These are phyloP conservation scores for Nelumbo lutea DNA, from an alignment of 164 flowering plant genomes.

Conservation along the genomic window DNA sequence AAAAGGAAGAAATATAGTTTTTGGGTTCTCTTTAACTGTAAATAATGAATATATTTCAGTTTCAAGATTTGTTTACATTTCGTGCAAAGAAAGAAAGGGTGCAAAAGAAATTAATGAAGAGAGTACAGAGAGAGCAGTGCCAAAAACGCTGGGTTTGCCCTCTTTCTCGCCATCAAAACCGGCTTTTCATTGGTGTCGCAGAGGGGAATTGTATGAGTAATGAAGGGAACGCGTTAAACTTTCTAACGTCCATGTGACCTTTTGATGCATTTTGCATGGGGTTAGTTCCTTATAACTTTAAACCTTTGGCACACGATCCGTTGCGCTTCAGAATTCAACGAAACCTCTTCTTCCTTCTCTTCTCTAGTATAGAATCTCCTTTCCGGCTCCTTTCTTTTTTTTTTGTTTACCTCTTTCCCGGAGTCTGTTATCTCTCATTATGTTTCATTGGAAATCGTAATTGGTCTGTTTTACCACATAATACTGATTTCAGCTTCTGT, in stretches of 20 bases:
- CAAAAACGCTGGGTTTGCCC: constrained; percentile 48
- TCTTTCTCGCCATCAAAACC: constrained; percentile 42
- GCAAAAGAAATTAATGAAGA: not conserved
- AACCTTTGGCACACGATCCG: constrained; percentile 29
- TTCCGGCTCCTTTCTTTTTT: not conserved
- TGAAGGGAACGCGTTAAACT: constrained; percentile 30
- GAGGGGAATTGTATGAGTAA: constrained; percentile 34
- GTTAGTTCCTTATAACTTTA: constrained; percentile 16
- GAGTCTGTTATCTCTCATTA: not conserved
- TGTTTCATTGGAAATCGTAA: not conserved
- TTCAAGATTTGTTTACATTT: not conserved
- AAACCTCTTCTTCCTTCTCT: not conserved
- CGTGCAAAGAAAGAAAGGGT: not conserved
- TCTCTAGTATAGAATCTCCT: not conserved
- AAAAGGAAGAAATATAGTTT: not conserved
- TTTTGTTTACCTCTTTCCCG: not conserved
- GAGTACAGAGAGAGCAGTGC: constrained; percentile 10
- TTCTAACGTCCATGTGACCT: constrained; percentile 59
- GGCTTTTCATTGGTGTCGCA: constrained; percentile 46
- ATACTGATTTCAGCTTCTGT: not conserved
- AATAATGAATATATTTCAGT: not conserved
- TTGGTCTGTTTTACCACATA: not conserved
- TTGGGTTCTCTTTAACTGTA: no score
- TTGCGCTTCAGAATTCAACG: constrained; percentile 14
- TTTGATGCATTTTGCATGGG: constrained; percentile 48